Percentiles rank a stretch among this genome's conserved stretches.
Evolutionary conservation across 768 basidiomycete species (phyloP).

Genomic region (Omphalotus guepiniiformis): DNA sequence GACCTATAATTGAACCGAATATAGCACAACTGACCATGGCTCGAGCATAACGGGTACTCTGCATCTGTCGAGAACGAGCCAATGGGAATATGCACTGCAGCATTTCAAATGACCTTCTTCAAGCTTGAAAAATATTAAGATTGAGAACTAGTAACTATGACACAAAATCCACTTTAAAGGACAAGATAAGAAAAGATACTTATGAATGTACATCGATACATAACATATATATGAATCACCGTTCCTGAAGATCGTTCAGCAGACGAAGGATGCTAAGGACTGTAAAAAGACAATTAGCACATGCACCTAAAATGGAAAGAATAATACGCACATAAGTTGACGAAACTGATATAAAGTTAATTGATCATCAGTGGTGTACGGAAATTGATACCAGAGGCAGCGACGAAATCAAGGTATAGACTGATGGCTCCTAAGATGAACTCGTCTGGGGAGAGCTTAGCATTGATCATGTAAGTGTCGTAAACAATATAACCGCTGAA

Average conservation of each 20-base stretch:
- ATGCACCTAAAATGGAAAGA: neutral
- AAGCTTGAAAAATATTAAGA: no score
- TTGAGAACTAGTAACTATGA: no score
- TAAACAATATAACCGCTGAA: constrained; percentile 91
- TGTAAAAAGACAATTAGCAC: constrained; percentile 20
- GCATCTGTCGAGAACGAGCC: no score
- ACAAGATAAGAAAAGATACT: no score
- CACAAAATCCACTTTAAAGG: no score
- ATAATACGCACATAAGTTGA: constrained; percentile 73
- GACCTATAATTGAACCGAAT: no score
- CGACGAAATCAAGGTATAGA: constrained; percentile 90
- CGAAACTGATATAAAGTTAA: constrained; percentile 48
- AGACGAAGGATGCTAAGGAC: constrained; percentile 86
- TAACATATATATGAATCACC: constrained; percentile 22
- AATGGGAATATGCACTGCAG: no score
- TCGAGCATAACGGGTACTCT: no score
- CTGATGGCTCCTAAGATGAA: constrained; percentile 87
- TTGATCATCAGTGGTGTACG: constrained; percentile 12
- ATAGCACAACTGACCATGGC: no score
- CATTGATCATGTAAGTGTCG: constrained; percentile 89
- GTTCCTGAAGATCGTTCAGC: constrained; percentile 57
- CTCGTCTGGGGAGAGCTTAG: constrained; percentile 87
- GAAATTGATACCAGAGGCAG: neutral
- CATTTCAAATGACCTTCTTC: no score
- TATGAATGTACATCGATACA: no score